Evolutionary conservation across 495 filamentous ascomycete species (phyloP).

Genomic region (Penicillium lividum): DNA sequence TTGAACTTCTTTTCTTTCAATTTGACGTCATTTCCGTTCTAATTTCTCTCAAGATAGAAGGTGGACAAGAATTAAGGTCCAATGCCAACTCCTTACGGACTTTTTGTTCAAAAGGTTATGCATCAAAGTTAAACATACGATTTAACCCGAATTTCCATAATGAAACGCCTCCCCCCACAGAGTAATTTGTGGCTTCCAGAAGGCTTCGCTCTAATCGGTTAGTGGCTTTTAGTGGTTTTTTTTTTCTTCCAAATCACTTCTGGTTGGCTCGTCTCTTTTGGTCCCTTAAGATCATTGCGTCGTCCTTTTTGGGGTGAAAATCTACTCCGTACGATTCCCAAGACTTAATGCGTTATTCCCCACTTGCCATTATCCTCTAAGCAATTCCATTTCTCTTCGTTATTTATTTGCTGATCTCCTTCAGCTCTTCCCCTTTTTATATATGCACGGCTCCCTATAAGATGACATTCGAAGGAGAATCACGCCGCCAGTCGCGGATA

Average conservation of each 20-base stretch:
- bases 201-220: neutral
- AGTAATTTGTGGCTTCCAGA: neutral
- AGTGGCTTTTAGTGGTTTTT: constrained; percentile 1
- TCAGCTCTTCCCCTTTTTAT: neutral
- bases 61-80: neutral
- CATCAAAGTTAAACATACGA: no score
- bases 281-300: no score
- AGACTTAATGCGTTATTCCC: neutral
- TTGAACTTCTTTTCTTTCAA: no score
- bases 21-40: neutral
- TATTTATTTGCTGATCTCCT: neutral
- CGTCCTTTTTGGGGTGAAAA: no score
- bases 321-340: no score
- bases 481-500: constrained; percentile 22
- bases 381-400: neutral
- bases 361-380: neutral
- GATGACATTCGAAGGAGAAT: constrained; percentile 16
- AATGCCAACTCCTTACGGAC: no score
- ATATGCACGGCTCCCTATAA: neutral
- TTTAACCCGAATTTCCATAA: neutral
- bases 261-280: neutral
- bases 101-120: no score
- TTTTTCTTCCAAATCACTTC: neutral
- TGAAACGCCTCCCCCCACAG: neutral
- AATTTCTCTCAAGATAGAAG: no score